phyloP scores from a whole-genome alignment of 768 basidiomycete genomes.

The Lyophyllum decastes region DNA sequence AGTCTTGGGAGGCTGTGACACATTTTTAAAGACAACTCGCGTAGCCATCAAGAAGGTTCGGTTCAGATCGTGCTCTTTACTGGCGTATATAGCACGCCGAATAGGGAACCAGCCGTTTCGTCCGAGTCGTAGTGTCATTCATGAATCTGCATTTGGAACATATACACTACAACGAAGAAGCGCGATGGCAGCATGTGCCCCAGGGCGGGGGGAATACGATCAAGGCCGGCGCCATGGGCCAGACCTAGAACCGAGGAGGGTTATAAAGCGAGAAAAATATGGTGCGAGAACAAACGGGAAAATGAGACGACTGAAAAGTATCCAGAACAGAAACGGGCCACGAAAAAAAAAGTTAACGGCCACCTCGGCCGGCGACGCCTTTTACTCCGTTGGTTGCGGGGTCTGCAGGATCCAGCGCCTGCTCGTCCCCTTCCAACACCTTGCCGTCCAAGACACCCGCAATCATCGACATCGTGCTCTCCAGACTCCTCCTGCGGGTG shows the following conservation, averaged over 20 bases:
- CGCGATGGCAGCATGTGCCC: background rate
- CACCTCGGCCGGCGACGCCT: background rate
- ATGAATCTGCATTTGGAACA: background rate
- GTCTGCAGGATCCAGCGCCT: constrained; percentile 33
- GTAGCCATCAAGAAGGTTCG: too few relatives aligned
- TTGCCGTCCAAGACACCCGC: constrained; percentile 89
- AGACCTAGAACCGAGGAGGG: background rate
- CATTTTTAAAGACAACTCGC: too few relatives aligned
- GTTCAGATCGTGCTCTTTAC: background rate
- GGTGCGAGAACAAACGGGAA: background rate
- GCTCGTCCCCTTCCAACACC: constrained; percentile 40
- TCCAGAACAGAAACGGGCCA: background rate
- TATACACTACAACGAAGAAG: constrained; percentile 3
- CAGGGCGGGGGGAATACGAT: background rate
- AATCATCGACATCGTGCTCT: constrained; percentile 95
- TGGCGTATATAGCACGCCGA: background rate
- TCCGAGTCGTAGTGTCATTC: background rate
- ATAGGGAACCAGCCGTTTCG: background rate
- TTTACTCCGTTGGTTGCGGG: background rate
- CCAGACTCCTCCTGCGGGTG: constrained; percentile 86
- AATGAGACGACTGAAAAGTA: background rate
- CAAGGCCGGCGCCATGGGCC: background rate
- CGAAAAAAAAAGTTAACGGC: background rate
- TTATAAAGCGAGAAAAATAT: background rate
- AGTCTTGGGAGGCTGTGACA: too few relatives aligned